These are phyloP conservation scores for Tulasnella sp. DNA, from an alignment of 768 basidiomycete species.

Conservation along the genomic window DNA sequence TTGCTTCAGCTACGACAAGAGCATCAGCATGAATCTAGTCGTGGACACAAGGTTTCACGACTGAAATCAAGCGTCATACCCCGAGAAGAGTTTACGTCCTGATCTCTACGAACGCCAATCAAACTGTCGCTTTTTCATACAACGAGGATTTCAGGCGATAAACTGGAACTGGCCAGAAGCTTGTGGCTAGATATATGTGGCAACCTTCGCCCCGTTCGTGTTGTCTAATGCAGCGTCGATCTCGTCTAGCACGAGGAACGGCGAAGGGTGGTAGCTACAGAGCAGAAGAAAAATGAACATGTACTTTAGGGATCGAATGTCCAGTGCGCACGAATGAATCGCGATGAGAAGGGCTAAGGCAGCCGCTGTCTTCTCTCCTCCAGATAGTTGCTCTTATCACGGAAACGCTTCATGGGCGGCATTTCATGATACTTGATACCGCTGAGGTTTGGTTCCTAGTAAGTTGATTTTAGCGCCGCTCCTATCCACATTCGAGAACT, in stretches of 20 bases:
- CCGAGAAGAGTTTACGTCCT: constrained; percentile 87
- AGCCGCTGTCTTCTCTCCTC: constrained; percentile 97
- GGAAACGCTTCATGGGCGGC: constrained; percentile 99
- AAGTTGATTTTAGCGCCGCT: neutral
- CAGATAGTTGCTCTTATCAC: constrained; percentile 98
- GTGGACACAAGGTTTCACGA: neutral
- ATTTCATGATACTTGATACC: constrained; percentile 99
- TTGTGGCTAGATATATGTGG: constrained; percentile 84
- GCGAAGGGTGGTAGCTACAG: constrained; percentile 85
- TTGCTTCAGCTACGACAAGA: neutral
- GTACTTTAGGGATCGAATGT: neutral
- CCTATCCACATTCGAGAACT: neutral
- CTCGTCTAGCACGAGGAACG: constrained; percentile 98
- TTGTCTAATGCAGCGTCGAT: constrained; percentile 97
- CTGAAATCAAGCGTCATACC: constrained; percentile 87
- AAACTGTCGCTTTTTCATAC: constrained; percentile 87
- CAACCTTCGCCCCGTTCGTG: constrained; percentile 95
- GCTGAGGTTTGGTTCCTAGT: constrained; percentile 72
- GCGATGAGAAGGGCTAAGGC: constrained; percentile 95
- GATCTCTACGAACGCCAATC: constrained; percentile 92
- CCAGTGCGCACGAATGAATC: constrained; percentile 72
- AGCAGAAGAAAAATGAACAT: neutral
- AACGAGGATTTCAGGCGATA: constrained; percentile 92
- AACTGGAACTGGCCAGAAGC: constrained; percentile 88
- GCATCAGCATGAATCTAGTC: neutral